These are phyloP conservation scores for Tetrahymena thermophila DNA, from an alignment of 73 alveolate species.

Conservation along the genomic window DNA sequence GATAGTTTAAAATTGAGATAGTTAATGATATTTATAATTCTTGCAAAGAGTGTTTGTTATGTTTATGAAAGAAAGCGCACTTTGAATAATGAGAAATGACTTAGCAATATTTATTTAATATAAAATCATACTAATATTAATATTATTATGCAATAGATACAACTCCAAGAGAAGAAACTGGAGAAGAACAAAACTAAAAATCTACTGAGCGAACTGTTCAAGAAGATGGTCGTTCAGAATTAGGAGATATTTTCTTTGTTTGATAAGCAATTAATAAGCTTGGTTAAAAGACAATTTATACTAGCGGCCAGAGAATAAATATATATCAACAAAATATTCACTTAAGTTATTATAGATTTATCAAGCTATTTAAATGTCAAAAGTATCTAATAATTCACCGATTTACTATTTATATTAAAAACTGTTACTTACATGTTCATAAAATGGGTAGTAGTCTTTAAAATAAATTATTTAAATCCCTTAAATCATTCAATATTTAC, in stretches of 20 bases:
- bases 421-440: neutral
- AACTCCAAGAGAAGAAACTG: constrained; percentile 94
- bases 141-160: constrained; percentile 42
- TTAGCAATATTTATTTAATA: neutral
- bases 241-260: neutral
- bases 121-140: neutral
- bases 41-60: neutral
- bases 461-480: neutral
- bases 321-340: neutral
- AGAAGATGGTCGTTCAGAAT: neutral
- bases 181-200: constrained; percentile 93
- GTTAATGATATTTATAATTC: neutral
- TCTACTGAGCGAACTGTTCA: constrained; percentile 38
- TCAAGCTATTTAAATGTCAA: neutral
- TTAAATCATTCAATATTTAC: neutral
- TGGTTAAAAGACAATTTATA: constrained; percentile 20
- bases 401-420: neutral
- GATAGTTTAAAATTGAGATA: no score
- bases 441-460: neutral
- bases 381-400: neutral
- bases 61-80: neutral
- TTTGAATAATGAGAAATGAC: neutral
- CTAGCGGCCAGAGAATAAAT: constrained; percentile 17
- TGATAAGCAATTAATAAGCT: neutral
- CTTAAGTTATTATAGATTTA: constrained; percentile 6